Evolutionary conservation across 305 asterid genomes (phyloP).

Genomic region (Coffea humblotiana): DNA sequence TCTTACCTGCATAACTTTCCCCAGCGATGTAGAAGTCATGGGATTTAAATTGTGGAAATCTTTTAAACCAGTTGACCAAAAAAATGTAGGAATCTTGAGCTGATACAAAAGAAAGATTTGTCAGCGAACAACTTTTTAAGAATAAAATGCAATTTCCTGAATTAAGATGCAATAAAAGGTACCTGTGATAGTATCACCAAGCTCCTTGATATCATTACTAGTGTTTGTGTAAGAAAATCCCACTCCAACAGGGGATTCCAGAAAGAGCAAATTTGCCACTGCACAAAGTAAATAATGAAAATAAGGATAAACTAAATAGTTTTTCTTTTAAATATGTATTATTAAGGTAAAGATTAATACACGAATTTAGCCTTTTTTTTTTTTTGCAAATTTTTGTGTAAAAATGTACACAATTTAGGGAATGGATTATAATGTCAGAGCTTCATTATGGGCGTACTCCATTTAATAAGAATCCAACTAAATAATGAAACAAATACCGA

Average conservation of each 20-base stretch:
- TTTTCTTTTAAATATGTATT: too few relatives aligned
- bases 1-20: slow-evolving; percentile 79
- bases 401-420: too few relatives aligned
- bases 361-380: too few relatives aligned
- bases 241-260: slow-evolving; percentile 85
- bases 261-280: slow-evolving; percentile 70
- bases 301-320: background rate
- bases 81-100: slow-evolving; percentile 75
- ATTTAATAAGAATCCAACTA: background rate
- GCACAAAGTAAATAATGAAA: background rate
- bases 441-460: too few relatives aligned
- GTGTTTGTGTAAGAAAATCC: slow-evolving; percentile 90
- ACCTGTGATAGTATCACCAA: slow-evolving; percentile 69
- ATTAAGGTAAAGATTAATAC: too few relatives aligned
- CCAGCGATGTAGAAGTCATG: slow-evolving; percentile 82
- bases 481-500: background rate
- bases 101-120: slow-evolving; percentile 20
- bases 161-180: background rate
- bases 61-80: slow-evolving; percentile 68
- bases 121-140: background rate
- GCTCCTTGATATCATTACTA: slow-evolving; percentile 44
- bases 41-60: slow-evolving; percentile 82
- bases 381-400: too few relatives aligned
- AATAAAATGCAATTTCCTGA: background rate
- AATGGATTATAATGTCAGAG: too few relatives aligned